A percentile compares a stretch with the other conserved stretches of the same genome.
Evolutionary conservation across 495 filamentous ascomycete genomes (phyloP).

Genomic region (Achaetomiella virescens): DNA sequence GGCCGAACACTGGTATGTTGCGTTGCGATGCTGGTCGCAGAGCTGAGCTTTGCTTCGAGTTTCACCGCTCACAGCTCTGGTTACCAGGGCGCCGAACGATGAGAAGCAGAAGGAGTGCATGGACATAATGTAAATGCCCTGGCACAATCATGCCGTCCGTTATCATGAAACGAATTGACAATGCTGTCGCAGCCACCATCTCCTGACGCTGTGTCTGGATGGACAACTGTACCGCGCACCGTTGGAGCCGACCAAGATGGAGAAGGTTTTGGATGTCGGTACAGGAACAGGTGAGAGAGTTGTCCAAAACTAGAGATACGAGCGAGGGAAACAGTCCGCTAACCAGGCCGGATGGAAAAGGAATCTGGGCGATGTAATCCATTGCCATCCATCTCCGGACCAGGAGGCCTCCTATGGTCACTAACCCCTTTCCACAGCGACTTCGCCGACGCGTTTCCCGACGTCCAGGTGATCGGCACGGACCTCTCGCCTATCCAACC

Average conservation of each 20-base stretch:
- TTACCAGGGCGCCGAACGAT: conserved; percentile 35
- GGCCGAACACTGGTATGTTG: conserved; percentile 28
- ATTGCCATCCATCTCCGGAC: background rate
- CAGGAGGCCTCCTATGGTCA: background rate
- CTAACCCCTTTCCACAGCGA: conserved; percentile 17
- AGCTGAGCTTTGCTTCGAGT: no score
- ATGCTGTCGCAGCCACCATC: conserved; percentile 27
- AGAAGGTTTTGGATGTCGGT: conserved; percentile 58
- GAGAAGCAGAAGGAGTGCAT: conserved; percentile 33
- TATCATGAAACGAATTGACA: background rate
- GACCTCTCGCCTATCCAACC: conserved; percentile 58
- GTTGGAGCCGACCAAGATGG: conserved; percentile 26
- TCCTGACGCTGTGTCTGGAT: conserved; percentile 38
- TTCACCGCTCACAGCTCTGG: no score
- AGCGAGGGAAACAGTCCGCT: background rate
- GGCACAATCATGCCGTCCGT: background rate
- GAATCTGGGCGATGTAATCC: conserved; percentile 39
- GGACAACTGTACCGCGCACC: conserved; percentile 55
- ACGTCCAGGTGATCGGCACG: conserved; percentile 51
- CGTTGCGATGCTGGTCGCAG: no score
- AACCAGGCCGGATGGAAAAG: conserved; percentile 3
- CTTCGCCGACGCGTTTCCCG: conserved; percentile 46
- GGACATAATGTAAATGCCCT: conserved; percentile 33
- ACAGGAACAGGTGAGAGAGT: conserved; percentile 45
- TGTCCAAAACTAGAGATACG: background rate